Evolutionary conservation across 345 rosid species (phyloP).

Genomic region (Salix brachista): DNA sequence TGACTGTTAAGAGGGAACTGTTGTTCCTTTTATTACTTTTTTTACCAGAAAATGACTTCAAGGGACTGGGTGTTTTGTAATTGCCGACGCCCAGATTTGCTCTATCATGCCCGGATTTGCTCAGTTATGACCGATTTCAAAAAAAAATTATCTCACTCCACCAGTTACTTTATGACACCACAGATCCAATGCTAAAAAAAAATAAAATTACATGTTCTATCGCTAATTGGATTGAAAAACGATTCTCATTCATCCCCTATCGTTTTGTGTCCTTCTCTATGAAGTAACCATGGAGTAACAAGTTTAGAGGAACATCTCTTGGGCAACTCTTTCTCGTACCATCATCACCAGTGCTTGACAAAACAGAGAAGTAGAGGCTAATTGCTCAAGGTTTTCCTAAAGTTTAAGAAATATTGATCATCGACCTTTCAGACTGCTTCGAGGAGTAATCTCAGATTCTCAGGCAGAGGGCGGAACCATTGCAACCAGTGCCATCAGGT

Average conservation of each 20-base stretch:
- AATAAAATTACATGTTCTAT: too few species aligned
- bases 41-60: background rate
- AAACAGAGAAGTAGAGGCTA: background rate
- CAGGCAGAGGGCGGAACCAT: too few species aligned
- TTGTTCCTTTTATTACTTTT: background rate
- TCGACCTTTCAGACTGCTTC: background rate
- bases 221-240: too few species aligned
- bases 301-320: background rate
- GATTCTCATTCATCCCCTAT: fast-evolving
- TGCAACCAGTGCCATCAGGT: too few species aligned
- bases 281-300: too few species aligned
- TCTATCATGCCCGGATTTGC: background rate
- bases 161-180: too few species aligned
- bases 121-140: too few species aligned
- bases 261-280: too few species aligned
- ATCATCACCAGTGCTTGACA: background rate
- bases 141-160: too few species aligned
- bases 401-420: background rate
- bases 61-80: background rate
- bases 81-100: background rate
- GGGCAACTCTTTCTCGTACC: background rate
- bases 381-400: background rate
- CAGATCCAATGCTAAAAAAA: too few species aligned
- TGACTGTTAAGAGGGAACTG: constrained; percentile 13
- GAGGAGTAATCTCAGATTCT: background rate